phyloP scores from a whole-genome alignment of 192 early-diverging fungal species.

The Backusella parvicylindrica region DNA sequence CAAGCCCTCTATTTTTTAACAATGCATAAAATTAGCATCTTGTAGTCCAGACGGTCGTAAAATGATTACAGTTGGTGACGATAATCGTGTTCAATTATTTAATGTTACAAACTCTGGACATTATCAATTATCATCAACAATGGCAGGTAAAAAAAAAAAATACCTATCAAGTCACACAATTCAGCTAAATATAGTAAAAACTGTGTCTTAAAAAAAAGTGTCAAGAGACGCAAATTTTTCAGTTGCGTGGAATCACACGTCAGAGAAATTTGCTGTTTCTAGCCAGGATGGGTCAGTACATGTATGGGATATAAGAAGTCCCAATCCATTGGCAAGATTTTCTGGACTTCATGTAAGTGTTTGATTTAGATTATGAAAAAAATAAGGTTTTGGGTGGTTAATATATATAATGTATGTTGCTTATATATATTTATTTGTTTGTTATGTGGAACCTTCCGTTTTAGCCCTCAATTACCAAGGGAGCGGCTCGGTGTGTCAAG shows the following conservation, averaged over 20 bases:
- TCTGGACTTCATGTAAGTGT: constrained; percentile 61
- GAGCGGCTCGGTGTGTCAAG: constrained; percentile 82
- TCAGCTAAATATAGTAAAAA: background rate
- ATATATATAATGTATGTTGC: background rate
- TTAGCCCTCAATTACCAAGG: constrained; percentile 65
- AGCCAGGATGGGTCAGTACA: constrained; percentile 91
- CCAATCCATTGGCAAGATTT: constrained; percentile 73
- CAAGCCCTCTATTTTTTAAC: background rate
- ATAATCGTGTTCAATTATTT: constrained; percentile 82
- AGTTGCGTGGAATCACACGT: constrained; percentile 92
- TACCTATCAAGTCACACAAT: background rate
- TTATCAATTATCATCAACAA: constrained; percentile 68
- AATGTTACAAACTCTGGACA: constrained; percentile 63
- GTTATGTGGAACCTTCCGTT: background rate
- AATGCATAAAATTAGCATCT: constrained; percentile 45
- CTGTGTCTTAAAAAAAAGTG: constrained; percentile 36
- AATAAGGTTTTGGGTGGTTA: background rate
- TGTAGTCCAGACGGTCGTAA: constrained; percentile 90
- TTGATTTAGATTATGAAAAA: background rate
- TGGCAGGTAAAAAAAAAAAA: constrained; percentile 53
- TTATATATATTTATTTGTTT: background rate
- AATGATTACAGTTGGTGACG: constrained; percentile 92
- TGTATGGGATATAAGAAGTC: constrained; percentile 88
- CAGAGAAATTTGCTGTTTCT: constrained; percentile 93
- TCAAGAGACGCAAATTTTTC: constrained; percentile 88